Evolutionary conservation across 768 basidiomycete genomes (phyloP), one percentile per base, ranked within the genome.

Genomic region (Phanerodontia chrysosporium): DNA sequence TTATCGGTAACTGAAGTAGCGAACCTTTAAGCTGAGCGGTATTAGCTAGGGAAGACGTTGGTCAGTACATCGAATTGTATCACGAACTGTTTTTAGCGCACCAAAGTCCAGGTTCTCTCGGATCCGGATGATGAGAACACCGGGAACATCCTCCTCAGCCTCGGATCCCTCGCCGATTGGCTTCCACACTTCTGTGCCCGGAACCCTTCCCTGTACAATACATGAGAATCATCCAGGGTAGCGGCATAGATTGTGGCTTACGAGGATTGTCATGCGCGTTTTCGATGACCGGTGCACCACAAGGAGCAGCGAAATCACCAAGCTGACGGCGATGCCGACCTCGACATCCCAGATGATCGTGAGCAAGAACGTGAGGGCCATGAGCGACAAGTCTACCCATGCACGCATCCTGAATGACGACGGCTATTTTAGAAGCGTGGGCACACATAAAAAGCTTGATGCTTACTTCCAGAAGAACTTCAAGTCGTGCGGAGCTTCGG

Each of bases 331-430:
- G 45, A 98, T 86, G 14, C 96, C 96, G 56, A 92, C 86, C 77
- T 98, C 95, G 57, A 98, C 86, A 63, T 89, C 86, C 85, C 92
- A 95, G 24, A 97, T 72, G 57, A 97, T 85, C 1, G 93, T 94
- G 55, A 92, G 82, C 62, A 87, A 66, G 73, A 98, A 97, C 0
- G 97, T 98, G 53, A 95, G 80, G 22, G 77, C 74, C 89, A 98
- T 94, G 67, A 98, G 82, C 5, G 82, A 75, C 49, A 96, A 77
- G 69, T 98, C 96, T 36, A 85, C 83, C 91, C 92, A 95, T n/a
- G 96, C 91, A n/a, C 83, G 69, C 83, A 97, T 93, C 66, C 90
- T 90, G 61, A 12, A 35, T 7, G 32, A 30, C 2, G 35, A 28
- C 13, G 12, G 24, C 10, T 29, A 48, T 12, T 3, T 51, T 6